phyloP scores from a whole-genome alignment of 345 rosid genomes.

The Eucalyptus victrix region DNA sequence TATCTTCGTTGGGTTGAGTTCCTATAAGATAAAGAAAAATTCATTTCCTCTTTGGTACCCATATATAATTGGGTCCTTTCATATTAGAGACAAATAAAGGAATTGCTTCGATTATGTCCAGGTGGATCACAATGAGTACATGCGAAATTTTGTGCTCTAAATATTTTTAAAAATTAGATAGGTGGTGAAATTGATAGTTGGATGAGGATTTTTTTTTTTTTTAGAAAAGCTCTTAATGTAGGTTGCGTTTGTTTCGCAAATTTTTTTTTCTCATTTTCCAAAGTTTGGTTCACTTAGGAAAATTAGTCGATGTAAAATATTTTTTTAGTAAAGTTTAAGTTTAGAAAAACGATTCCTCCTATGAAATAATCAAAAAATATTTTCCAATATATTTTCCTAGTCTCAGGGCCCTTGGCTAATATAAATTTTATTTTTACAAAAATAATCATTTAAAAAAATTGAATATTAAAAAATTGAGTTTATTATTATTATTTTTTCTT shows the following conservation, averaged over 20 bases:
- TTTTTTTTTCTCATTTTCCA: too few relatives aligned
- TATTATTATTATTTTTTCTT: too few relatives aligned
- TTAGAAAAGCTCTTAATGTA: too few relatives aligned
- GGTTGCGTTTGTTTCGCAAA: fast-evolving
- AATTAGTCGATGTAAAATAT: fast-evolving
- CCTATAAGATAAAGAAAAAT: not conserved
- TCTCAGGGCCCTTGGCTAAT: too few relatives aligned
- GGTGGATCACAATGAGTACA: not conserved
- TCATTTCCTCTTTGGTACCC: not conserved
- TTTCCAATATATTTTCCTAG: too few relatives aligned
- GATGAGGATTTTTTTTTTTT: not conserved
- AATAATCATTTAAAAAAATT: too few relatives aligned
- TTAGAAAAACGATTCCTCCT: too few relatives aligned
- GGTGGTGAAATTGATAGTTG: not conserved
- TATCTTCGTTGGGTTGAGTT: not conserved
- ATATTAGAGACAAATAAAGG: not conserved
- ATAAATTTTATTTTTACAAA: too few relatives aligned
- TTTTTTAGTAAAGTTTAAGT: too few relatives aligned
- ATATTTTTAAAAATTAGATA: not conserved
- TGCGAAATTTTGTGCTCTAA: not conserved
- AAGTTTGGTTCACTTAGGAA: too few relatives aligned
- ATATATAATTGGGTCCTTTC: not conserved
- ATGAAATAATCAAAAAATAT: fast-evolving
- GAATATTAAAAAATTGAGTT: too few relatives aligned
- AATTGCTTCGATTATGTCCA: not conserved